These are phyloP conservation scores for Thelonectria blattea DNA, from an alignment of 2,329 filamentous ascomycete species.

Conservation along the genomic window DNA sequence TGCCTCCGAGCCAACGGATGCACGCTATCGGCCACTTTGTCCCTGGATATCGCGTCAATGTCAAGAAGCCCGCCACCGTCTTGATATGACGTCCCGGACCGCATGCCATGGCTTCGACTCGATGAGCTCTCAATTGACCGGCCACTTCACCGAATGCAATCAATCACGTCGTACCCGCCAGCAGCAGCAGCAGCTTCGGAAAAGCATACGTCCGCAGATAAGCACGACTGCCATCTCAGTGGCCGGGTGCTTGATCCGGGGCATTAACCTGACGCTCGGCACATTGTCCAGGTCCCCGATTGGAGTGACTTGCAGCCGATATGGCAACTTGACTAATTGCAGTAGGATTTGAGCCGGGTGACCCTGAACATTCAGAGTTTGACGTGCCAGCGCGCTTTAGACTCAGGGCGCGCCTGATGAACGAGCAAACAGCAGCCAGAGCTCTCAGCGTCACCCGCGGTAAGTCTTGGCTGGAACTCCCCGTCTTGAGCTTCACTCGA, in stretches of 20 bases:
- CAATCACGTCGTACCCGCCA: constrained; percentile 19
- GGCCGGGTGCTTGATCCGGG: constrained; percentile 4
- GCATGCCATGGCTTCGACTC: constrained; percentile 16
- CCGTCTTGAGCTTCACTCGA: constrained; percentile 16
- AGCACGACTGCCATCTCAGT: constrained; percentile 19
- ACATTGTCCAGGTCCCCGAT: constrained; percentile 11
- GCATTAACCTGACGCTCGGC: constrained; percentile 13
- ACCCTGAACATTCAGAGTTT: constrained; percentile 1
- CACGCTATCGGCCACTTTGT: constrained; percentile 8
- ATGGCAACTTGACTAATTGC: neutral
- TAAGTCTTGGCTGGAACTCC: neutral
- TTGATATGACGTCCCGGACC: constrained; percentile 26
- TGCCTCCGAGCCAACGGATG: constrained; percentile 32
- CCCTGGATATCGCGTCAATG: constrained; percentile 7
- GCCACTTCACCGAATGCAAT: constrained; percentile 35
- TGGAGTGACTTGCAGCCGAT: constrained; percentile 14
- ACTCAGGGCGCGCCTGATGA: constrained; percentile 9
- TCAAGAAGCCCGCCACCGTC: constrained; percentile 16
- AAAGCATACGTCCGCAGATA: constrained; percentile 33
- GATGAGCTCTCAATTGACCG: constrained; percentile 31
- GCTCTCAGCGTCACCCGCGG: constrained; percentile 26
- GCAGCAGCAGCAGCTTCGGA: constrained; percentile 16
- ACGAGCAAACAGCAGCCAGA: neutral
- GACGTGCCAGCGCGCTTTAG: constrained; percentile 5
- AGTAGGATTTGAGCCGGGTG: neutral